Evolutionary conservation across 2,329 filamentous ascomycete genomes (phyloP).

Genomic region (Rhytidhysteron rufulum): DNA sequence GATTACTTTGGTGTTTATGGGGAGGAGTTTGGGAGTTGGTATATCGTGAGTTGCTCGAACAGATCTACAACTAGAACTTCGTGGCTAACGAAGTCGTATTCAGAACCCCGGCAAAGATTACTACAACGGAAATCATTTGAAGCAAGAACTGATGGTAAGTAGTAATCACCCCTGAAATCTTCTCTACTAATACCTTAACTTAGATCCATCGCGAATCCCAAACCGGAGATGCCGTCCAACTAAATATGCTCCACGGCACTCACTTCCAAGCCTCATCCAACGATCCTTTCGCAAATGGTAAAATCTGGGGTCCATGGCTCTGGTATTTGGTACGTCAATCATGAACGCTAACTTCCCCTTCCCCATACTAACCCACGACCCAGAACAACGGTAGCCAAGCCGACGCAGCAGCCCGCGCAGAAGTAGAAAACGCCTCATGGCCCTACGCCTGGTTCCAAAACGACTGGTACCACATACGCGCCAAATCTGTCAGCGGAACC

Average conservation of each 20-base stretch:
- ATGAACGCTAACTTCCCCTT: constrained; percentile 39
- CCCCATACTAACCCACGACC: constrained; percentile 23
- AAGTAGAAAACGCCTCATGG: constrained; percentile 43
- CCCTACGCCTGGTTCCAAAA: constrained; percentile 50
- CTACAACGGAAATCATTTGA: constrained; percentile 51
- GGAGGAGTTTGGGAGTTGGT: constrained; percentile 49
- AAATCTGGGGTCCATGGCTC: constrained; percentile 37
- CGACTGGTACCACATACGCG: constrained; percentile 45
- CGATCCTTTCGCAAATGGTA: constrained; percentile 32
- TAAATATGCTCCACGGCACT: constrained; percentile 55
- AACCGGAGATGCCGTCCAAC: constrained; percentile 50
- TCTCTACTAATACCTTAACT: no score
- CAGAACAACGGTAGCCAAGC: constrained; percentile 44
- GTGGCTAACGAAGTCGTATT: no score
- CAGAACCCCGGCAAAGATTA: constrained; percentile 47
- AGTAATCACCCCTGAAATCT: no score
- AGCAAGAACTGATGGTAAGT: constrained; percentile 49
- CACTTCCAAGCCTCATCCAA: constrained; percentile 30
- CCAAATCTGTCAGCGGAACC: constrained; percentile 42
- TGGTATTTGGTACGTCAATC: constrained; percentile 26
- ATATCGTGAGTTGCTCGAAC: constrained; percentile 34
- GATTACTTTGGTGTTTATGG: constrained; percentile 52
- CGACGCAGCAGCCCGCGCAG: constrained; percentile 39
- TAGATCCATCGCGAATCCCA: constrained; percentile 47
- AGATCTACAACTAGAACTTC: no score